Conservation (phyloP, 2,329 filamentous ascomycete species). For the Lojkania enalia region DNA sequence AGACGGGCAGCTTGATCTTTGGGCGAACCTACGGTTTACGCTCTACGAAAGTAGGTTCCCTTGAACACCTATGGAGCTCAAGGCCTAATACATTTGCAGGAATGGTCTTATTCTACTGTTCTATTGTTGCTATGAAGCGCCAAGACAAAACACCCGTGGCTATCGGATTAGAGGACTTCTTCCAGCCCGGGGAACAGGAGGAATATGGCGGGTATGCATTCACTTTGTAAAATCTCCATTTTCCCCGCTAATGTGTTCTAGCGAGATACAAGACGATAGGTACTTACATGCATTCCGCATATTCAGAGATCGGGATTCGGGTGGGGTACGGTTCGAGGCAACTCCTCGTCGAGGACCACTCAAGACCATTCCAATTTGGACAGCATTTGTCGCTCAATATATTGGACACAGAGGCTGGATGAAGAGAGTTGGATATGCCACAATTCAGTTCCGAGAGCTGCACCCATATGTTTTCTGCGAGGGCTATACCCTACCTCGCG, state of each 20-base stretch:
- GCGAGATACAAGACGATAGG: constrained; percentile 56
- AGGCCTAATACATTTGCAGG: constrained; percentile 40
- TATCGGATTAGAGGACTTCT: constrained; percentile 51
- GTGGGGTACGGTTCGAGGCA: constrained; percentile 60
- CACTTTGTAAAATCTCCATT: neutral
- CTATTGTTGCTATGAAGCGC: constrained; percentile 60
- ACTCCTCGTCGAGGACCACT: constrained; percentile 57
- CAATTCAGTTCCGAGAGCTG: constrained; percentile 55
- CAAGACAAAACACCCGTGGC: constrained; percentile 54
- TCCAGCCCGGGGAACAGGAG: constrained; percentile 50
- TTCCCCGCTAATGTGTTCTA: constrained; percentile 29
- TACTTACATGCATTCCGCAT: constrained; percentile 60
- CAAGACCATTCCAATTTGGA: constrained; percentile 63
- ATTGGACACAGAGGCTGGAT: constrained; percentile 55
- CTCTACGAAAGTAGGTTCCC: constrained; percentile 55
- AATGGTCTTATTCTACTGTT: constrained; percentile 61
- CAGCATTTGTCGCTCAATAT: constrained; percentile 49
- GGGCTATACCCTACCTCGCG: constrained; percentile 49
- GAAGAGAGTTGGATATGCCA: constrained; percentile 45
- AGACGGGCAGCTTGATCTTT: constrained; percentile 51
- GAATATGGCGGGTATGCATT: constrained; percentile 54
- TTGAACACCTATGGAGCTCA: neutral
- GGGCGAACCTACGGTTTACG: constrained; percentile 59
- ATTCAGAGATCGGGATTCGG: constrained; percentile 55
- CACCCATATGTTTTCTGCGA: constrained; percentile 58